Conservation (phyloP, 2,329 filamentous ascomycete genomes). For the Colletotrichum acutatum region DNA sequence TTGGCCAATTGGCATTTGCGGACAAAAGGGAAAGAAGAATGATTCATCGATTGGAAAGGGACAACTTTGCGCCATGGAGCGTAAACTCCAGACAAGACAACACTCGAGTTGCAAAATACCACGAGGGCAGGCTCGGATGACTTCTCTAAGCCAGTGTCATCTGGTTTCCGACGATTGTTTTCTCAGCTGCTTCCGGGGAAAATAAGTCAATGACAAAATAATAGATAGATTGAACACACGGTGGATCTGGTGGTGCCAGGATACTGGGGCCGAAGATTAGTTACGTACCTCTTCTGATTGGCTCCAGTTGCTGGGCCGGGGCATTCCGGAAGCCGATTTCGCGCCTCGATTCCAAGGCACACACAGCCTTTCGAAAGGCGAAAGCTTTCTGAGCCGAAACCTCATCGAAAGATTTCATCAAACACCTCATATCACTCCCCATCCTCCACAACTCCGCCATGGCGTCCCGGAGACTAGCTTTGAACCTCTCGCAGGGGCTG, state of each 20-base stretch:
- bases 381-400: conserved; percentile 50
- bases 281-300: conserved; percentile 46
- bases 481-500: conserved; percentile 91
- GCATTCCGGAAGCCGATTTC: conserved; percentile 52
- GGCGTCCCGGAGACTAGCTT: conserved; percentile 97
- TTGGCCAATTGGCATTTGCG: conserved; percentile 33
- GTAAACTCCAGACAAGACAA: not conserved
- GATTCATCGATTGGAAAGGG: not conserved
- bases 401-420: conserved; percentile 61
- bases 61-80: not conserved
- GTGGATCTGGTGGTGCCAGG: conserved; percentile 3
- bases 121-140: not conserved
- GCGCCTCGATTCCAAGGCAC: conserved; percentile 55
- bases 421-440: conserved; percentile 65
- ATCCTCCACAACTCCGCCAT: conserved; percentile 71
- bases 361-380: conserved; percentile 55
- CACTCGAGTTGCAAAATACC: not conserved
- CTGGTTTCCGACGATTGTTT: not conserved
- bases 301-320: conserved; percentile 39
- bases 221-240: not conserved
- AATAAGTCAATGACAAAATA: conserved; percentile 2
- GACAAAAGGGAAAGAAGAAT: not conserved
- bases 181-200: not conserved
- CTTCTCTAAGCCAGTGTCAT: not conserved
- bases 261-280: conserved; percentile 12